Base-by-base conservation (phyloP, 2,329 filamentous ascomycete genomes). In the Diaporthe velutina region DNA sequence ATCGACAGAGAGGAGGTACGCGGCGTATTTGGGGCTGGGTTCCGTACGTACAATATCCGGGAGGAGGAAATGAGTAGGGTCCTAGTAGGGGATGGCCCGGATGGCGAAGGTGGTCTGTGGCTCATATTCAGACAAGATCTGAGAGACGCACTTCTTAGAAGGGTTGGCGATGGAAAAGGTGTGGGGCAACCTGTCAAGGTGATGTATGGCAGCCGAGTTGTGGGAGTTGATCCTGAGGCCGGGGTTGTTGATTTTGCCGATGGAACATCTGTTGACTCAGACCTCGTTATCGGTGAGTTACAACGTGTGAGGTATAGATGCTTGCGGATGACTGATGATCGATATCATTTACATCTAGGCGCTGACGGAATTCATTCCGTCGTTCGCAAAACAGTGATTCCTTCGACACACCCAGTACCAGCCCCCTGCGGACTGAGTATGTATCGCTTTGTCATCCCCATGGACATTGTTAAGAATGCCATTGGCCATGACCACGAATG, bases 331-430 rank as follows among this genome's bases (percentile, higher is more conserved):
- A 60, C 22, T 40, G 35, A 60, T 15, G 0, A 40, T 60, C 1
- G 35, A 19, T 60, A 38, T 25, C 7, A 17, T 28, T 60, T 40
- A 15, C 12, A 25, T 40, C 35, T 25, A 60, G 57, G 35, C 6
- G 57, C 57, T 40, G 57, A 60, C 33, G 57, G 57, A 60, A 60
- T 60, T 17, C 57, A 28, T 60, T 60, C 57, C 22, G 22, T 60
- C 33, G 57, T 60, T 40, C 57, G 57, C 33, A 40, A 60, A 22
- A 7, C 57, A 25, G 33, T 60, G 22, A 60, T 40, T 19, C 35
- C 57, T 40, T 60, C 57, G 22, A 40, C 57, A 40, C 57, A 60
- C 35, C 57, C 57, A 60, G 35, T 28, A 60, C 57, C 57, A 35
- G 35, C 33, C 1, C 57, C 35, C 22, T 40, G 57, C 22, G 57